phyloP scores from a whole-genome alignment of 768 basidiomycete genomes.

The Hemileccinum impolitum region DNA sequence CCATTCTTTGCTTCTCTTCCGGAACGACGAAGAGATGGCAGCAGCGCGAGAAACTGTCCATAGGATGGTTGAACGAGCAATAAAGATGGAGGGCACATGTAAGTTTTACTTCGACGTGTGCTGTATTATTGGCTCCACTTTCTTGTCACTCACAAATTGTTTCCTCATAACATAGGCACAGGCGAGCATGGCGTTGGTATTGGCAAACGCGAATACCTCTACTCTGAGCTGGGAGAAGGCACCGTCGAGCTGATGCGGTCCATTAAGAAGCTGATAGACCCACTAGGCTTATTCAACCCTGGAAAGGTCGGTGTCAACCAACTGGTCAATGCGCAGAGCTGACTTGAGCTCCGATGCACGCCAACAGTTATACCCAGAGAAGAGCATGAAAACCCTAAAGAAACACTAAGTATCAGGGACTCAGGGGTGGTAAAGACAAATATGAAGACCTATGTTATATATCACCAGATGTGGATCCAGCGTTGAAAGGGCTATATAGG shows the following conservation, averaged over 20 bases:
- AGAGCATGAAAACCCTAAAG: slow-evolving; percentile 15
- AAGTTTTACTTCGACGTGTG: slow-evolving; percentile 14
- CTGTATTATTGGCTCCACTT: not conserved
- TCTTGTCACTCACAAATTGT: not conserved
- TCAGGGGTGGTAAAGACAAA: too few relatives aligned
- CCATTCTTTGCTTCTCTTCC: slow-evolving; percentile 54
- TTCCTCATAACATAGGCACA: slow-evolving; percentile 41
- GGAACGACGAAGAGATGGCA: slow-evolving; percentile 49
- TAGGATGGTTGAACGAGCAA: slow-evolving; percentile 64
- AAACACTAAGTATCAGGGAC: not conserved
- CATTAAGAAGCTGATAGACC: slow-evolving; percentile 74
- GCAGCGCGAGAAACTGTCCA: slow-evolving; percentile 45
- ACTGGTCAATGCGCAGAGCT: not conserved
- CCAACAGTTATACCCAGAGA: slow-evolving; percentile 23
- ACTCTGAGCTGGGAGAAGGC: slow-evolving; percentile 75
- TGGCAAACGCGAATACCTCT: slow-evolving; percentile 79
- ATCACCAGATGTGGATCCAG: too few relatives aligned
- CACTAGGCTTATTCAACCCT: slow-evolving; percentile 75
- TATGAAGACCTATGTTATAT: not conserved
- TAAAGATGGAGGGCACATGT: slow-evolving; percentile 75
- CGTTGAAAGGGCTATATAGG: too few relatives aligned
- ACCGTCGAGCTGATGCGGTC: slow-evolving; percentile 84
- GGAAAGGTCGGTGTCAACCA: slow-evolving; percentile 56
- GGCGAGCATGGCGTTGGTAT: slow-evolving; percentile 89
- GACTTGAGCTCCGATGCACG: not conserved